Evolutionary conservation across 306 rosid species (phyloP).

Genomic region (Vachellia pachyceras): DNA sequence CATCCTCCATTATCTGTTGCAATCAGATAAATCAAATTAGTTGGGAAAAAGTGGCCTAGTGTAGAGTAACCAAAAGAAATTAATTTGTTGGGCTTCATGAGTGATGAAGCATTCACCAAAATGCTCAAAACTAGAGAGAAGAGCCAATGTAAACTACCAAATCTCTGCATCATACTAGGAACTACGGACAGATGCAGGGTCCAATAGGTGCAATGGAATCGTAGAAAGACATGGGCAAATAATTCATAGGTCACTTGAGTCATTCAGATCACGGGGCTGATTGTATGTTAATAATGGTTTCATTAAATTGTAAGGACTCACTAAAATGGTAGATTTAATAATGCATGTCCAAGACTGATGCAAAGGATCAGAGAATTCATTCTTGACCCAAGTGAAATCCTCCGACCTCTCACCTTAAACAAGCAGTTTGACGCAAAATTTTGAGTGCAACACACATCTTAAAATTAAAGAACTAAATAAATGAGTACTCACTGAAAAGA

Average conservation of each 20-base stretch:
- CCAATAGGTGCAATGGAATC: neutral
- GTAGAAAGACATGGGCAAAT: neutral
- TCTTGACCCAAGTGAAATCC: constrained; percentile 1
- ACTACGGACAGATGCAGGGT: neutral
- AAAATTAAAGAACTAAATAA: constrained; percentile 30
- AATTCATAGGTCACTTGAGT: neutral
- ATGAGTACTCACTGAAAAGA: constrained; percentile 60
- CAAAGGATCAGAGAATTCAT: constrained; percentile 11
- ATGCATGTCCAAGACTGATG: neutral
- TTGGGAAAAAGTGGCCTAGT: constrained; percentile 4
- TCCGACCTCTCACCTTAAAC: neutral
- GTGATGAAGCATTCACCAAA: constrained; percentile 11
- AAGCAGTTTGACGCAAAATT: constrained; percentile 1
- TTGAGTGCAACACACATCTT: neutral
- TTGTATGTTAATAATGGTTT: neutral
- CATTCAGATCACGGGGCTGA: neutral
- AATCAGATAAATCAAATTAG: constrained; percentile 37
- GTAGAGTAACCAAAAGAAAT: neutral
- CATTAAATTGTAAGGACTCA: neutral
- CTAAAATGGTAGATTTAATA: neutral
- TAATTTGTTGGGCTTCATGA: constrained; percentile 13
- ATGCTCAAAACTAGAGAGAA: constrained; percentile 17
- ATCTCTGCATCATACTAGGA: neutral
- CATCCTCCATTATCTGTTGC: constrained; percentile 83
- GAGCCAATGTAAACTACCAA: constrained; percentile 11